Evolutionary conservation across 441 rosid species (phyloP).

Genomic region (Pelargonium australe): DNA sequence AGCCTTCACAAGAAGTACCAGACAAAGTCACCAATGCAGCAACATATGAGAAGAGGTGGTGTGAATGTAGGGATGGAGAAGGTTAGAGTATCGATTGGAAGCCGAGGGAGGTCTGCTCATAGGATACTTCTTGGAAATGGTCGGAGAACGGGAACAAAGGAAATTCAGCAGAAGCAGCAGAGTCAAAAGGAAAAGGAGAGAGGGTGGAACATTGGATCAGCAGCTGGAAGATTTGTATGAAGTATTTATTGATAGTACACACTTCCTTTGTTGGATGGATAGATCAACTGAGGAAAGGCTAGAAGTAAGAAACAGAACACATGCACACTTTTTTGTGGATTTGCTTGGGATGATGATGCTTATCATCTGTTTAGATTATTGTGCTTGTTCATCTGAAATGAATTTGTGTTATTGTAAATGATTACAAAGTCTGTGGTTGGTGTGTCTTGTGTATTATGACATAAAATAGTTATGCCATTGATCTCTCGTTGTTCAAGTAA

Average conservation of each 20-base stretch:
- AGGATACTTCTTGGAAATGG: constrained; percentile 52
- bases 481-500: no score
- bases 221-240: constrained; percentile 19
- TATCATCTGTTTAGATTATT: not conserved
- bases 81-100: constrained; percentile 81
- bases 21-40: constrained; percentile 53
- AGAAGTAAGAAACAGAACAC: not conserved
- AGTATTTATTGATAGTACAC: not conserved
- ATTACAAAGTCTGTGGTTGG: no score
- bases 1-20: constrained; percentile 70
- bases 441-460: no score
- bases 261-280: no score
- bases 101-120: constrained; percentile 62
- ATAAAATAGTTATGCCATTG: no score
- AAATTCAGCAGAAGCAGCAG: constrained; percentile 45
- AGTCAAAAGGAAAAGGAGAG: constrained; percentile 71
- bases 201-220: constrained; percentile 56
- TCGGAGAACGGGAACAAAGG: constrained; percentile 45
- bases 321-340: constrained; percentile 1
- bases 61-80: constrained; percentile 83
- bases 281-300: not conserved
- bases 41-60: constrained; percentile 61
- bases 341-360: constrained; percentile 1
- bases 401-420: no score
- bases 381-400: not conserved